Conservation (phyloP, 2,329 filamentous ascomycete species). For the Xylaria sp. region DNA sequence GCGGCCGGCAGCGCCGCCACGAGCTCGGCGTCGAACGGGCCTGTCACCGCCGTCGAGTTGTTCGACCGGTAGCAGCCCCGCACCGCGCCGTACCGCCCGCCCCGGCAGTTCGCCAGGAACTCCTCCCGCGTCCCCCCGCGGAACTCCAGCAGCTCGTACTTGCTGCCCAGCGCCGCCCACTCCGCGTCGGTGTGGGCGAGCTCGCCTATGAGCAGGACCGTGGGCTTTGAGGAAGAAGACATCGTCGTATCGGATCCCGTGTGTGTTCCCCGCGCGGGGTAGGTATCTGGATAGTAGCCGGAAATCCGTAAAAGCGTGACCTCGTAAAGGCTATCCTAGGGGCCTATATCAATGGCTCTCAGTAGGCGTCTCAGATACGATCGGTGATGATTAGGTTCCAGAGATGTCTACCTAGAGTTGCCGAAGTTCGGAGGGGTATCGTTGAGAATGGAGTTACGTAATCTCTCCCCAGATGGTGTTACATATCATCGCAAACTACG, state of each 20-base stretch:
- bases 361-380: too few species aligned
- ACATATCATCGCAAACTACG: too few species aligned
- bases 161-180: conserved; percentile 31
- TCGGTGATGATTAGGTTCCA: too few species aligned
- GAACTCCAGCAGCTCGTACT: conserved; percentile 34
- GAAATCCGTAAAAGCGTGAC: too few species aligned
- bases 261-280: neutral
- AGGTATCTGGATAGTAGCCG: too few species aligned
- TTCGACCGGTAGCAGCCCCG: conserved; percentile 35
- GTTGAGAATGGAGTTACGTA: too few species aligned
- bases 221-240: conserved; percentile 18
- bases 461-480: too few species aligned
- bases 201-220: conserved; percentile 32
- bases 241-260: conserved; percentile 8
- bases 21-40: conserved; percentile 49
- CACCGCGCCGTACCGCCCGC: conserved; percentile 30
- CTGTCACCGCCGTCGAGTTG: conserved; percentile 28
- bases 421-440: too few species aligned
- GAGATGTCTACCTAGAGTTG: too few species aligned
- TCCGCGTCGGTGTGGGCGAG: conserved; percentile 25
- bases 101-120: conserved; percentile 31
- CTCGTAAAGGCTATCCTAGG: too few species aligned
- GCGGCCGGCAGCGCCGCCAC: conserved; percentile 47
- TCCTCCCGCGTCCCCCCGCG: conserved; percentile 27
- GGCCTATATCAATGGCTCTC: too few species aligned